Evolutionary conservation across 495 filamentous ascomycete genomes (phyloP).

Genomic region (Durotheca rogersii): DNA sequence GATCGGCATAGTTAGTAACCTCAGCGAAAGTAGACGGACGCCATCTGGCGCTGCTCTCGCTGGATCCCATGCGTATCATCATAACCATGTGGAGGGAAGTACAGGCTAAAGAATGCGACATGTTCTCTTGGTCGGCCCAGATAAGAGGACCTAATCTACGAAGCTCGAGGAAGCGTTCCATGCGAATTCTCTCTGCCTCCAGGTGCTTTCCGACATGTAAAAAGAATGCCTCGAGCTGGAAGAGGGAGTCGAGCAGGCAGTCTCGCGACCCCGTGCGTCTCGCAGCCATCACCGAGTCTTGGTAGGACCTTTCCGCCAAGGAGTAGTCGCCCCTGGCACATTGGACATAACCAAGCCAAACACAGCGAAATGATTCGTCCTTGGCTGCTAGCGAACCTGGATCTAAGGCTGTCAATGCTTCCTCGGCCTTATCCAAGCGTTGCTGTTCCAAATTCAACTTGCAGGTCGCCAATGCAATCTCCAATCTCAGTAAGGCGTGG

Average conservation of each 20-base stretch:
- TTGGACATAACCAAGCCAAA: slow-evolving; percentile 37
- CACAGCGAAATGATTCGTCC: slow-evolving; percentile 32
- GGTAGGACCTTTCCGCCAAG: slow-evolving; percentile 26
- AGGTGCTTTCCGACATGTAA: slow-evolving; percentile 25
- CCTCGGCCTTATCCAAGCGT: slow-evolving; percentile 28
- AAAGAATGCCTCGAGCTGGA: slow-evolving; percentile 36
- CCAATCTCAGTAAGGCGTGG: slow-evolving; percentile 30
- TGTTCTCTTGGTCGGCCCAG: slow-evolving; percentile 27
- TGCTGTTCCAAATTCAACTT: slow-evolving; percentile 27
- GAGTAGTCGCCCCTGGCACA: slow-evolving; percentile 26
- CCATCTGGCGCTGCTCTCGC: slow-evolving; percentile 24
- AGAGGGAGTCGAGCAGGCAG: slow-evolving; percentile 34
- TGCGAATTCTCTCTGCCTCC: slow-evolving; percentile 28
- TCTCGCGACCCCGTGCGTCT: slow-evolving; percentile 34
- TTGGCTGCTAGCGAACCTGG: slow-evolving; percentile 21
- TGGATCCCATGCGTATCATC: slow-evolving; percentile 32
- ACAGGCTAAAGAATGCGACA: neutral
- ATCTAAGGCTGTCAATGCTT: slow-evolving; percentile 25
- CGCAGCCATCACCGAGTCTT: slow-evolving; percentile 29
- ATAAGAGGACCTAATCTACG: slow-evolving; percentile 25
- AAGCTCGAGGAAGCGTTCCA: slow-evolving; percentile 27
- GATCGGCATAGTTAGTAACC: slow-evolving; percentile 19
- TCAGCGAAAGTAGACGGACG: slow-evolving; percentile 28
- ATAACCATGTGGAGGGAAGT: slow-evolving; percentile 11
- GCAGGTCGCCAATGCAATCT: slow-evolving; percentile 34